Evolutionary conservation across 129 eudicot genomes (phyloP).

Genomic region (Sambucus nigra): DNA sequence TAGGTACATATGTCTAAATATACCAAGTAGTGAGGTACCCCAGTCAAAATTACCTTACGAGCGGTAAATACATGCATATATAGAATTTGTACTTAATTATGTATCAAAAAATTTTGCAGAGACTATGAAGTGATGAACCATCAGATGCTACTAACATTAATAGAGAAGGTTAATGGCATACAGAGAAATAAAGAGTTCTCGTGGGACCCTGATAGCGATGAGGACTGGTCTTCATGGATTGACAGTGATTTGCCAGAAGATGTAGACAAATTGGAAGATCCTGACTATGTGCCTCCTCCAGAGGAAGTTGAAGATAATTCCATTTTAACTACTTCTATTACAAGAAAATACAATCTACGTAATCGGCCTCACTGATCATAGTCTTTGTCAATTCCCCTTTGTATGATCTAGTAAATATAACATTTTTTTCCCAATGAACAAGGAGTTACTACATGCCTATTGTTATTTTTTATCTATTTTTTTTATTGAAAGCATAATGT

Average conservation of each 20-base stretch:
- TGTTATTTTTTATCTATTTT: background rate
- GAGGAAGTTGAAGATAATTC: conserved; percentile 30
- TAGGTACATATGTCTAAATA: no score
- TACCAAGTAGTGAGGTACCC: no score
- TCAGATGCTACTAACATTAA: conserved; percentile 39
- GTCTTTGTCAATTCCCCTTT: no score
- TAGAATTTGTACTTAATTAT: no score
- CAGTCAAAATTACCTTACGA: no score
- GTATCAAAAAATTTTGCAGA: conserved; percentile 26
- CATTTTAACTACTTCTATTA: background rate
- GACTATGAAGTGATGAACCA: conserved; percentile 66
- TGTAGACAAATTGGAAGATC: conserved; percentile 32
- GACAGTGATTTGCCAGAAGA: conserved; percentile 58
- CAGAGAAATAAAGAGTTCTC: conserved; percentile 17
- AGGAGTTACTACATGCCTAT: no score
- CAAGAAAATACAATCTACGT: conserved; percentile 14
- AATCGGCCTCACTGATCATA: background rate
- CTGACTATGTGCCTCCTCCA: conserved; percentile 38
- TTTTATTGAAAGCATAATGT: background rate
- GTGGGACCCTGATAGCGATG: conserved; percentile 38
- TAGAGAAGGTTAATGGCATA: conserved; percentile 48
- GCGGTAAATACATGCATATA: no score
- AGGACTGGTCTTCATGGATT: conserved; percentile 56
- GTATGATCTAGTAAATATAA: no score
- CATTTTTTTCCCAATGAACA: no score